Conservation (phyloP, 73 alveolate species). For the Stentor coeruleus region DNA sequence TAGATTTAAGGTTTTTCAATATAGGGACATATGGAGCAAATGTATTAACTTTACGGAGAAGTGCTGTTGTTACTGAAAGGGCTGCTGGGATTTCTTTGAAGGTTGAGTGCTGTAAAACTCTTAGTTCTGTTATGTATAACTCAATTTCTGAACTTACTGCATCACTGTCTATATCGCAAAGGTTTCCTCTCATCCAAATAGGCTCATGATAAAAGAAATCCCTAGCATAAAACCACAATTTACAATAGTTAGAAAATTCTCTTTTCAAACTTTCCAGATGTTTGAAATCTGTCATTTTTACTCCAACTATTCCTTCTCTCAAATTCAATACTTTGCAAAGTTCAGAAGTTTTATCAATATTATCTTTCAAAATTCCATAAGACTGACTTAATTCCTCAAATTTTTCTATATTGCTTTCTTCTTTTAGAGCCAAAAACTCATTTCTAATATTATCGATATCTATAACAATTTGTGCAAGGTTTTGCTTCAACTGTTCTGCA, state of each 20-base stretch:
- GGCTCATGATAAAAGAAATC: conserved; percentile 46
- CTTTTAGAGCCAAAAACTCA: conserved; percentile 39
- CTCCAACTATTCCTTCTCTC: conserved; percentile 61
- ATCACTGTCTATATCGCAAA: conserved; percentile 47
- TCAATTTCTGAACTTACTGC: conserved; percentile 45
- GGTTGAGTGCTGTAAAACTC: conserved; percentile 52
- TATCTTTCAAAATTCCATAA: conserved; percentile 49
- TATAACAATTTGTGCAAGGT: conserved; percentile 26
- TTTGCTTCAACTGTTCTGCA: conserved; percentile 48
- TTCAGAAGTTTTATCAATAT: conserved; percentile 57
- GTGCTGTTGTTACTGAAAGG: conserved; percentile 30
- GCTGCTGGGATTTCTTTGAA: conserved; percentile 56
- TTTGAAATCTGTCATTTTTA: conserved; percentile 54
- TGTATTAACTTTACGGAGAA: conserved; percentile 50
- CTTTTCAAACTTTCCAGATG: conserved; percentile 48
- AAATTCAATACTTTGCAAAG: conserved; percentile 57
- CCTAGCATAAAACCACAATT: conserved; percentile 45
- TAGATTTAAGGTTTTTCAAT: conserved; percentile 61
- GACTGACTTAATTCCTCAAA: conserved; percentile 30
- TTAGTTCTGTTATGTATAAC: conserved; percentile 60
- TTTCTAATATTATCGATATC: conserved; percentile 39
- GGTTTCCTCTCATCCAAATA: conserved; percentile 43
- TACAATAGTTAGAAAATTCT: conserved; percentile 52
- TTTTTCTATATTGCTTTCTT: conserved; percentile 39
- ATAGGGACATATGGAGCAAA: conserved; percentile 77